Percentiles rank a stretch among this genome's conserved stretches.
phyloP scores from a whole-genome alignment of 2,329 filamentous ascomycete genomes.

The Chalaropsis ovoidea region DNA sequence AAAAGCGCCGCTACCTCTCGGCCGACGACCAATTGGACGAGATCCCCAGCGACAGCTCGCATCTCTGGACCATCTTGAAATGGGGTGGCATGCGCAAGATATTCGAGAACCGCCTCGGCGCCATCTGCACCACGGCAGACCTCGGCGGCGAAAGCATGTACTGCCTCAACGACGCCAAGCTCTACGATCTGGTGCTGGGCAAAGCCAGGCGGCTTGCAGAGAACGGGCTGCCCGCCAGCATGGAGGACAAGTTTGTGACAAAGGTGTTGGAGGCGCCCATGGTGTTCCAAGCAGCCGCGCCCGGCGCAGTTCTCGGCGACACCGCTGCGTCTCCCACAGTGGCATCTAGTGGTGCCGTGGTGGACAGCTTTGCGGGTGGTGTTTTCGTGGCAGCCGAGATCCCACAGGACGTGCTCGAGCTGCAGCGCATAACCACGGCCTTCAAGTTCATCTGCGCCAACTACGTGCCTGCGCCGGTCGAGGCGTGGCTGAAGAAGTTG shows the following conservation, averaged over 20 bases:
- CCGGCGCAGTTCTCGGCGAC: constrained; percentile 25
- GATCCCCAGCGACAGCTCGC: constrained; percentile 44
- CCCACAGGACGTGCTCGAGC: constrained; percentile 40
- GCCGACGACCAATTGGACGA: constrained; percentile 63
- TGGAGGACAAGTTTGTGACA: constrained; percentile 77
- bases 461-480: constrained; percentile 46
- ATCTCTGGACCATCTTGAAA: constrained; percentile 49
- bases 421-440: constrained; percentile 55
- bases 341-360: constrained; percentile 33
- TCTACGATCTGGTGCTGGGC: constrained; percentile 51
- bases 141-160: constrained; percentile 80
- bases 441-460: constrained; percentile 54
- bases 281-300: constrained; percentile 50
- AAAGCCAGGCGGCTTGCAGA: constrained; percentile 64
- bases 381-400: constrained; percentile 1
- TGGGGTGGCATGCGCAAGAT: constrained; percentile 39
- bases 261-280: constrained; percentile 68
- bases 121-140: constrained; percentile 71
- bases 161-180: constrained; percentile 61
- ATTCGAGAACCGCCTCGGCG: constrained; percentile 56
- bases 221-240: constrained; percentile 58
- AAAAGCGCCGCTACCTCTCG: constrained; percentile 56
- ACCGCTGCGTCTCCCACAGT: constrained; percentile 32
- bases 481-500: constrained; percentile 35
- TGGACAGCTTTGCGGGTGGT: constrained; percentile 31